These are phyloP conservation scores for Gnetum montanum DNA, from an alignment of 75 land plant genomes.

Conservation along the genomic window DNA sequence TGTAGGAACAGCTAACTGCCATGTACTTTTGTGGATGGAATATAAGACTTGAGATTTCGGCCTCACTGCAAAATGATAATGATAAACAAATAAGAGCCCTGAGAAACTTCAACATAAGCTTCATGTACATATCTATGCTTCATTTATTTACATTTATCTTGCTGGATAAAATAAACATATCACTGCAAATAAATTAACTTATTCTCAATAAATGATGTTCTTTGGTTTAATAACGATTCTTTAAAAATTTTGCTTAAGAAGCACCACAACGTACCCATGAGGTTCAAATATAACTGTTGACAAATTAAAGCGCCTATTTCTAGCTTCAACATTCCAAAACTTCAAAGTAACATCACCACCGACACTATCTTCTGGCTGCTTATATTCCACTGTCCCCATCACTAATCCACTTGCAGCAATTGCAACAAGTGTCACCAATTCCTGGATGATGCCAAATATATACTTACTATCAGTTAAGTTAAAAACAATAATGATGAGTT, in stretches of 20 bases:
- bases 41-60: conserved; percentile 49
- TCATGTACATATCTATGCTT: too few relatives aligned
- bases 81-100: too few relatives aligned
- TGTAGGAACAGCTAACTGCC: conserved; percentile 67
- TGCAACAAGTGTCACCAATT: conserved; percentile 42
- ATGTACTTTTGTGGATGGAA: conserved; percentile 52
- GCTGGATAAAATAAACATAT: too few relatives aligned
- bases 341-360: conserved; percentile 67
- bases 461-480: not conserved
- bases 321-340: conserved; percentile 48
- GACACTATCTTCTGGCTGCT: conserved; percentile 57
- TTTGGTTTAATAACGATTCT: too few relatives aligned
- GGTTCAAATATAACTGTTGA: conserved; percentile 74
- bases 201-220: too few relatives aligned
- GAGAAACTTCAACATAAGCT: too few relatives aligned
- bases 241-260: too few relatives aligned
- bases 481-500: not conserved
- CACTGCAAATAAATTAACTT: too few relatives aligned
- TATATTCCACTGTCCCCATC: conserved; percentile 74
- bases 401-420: conserved; percentile 67
- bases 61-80: conserved; percentile 28
- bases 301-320: conserved; percentile 27
- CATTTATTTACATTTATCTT: too few relatives aligned
- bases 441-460: conserved; percentile 22
- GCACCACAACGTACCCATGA: conserved; percentile 42